phyloP scores from a whole-genome alignment of 805 yeast genomes.

The Wilhelminamyces savonicus region DNA sequence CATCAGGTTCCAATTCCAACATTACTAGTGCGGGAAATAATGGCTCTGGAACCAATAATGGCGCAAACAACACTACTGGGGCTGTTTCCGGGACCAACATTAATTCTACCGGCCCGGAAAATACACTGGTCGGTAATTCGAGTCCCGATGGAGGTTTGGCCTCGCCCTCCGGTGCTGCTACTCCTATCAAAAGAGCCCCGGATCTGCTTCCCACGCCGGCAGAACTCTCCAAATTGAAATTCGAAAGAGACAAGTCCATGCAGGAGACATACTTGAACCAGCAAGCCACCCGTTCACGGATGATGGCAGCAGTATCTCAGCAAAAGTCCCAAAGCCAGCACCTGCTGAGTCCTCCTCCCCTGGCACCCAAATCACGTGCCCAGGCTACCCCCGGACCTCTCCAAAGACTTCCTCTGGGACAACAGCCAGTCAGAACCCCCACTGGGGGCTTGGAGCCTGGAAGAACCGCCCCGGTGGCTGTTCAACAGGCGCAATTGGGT shows the following conservation, averaged over 20 bases:
- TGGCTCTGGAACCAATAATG: slow-evolving; percentile 1
- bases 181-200: slow-evolving; percentile 22
- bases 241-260: slow-evolving; percentile 77
- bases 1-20: neutral
- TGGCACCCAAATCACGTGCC: neutral
- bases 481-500: no score
- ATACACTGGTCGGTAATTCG: neutral
- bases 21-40: neutral
- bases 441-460: slow-evolving; percentile 1
- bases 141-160: neutral
- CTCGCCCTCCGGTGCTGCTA: neutral
- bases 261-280: slow-evolving; percentile 63
- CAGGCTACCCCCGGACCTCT: neutral
- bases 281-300: slow-evolving; percentile 35
- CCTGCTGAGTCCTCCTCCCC: no score
- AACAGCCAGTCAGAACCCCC: slow-evolving; percentile 12
- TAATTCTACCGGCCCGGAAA: slow-evolving; percentile 1
- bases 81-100: slow-evolving; percentile 1
- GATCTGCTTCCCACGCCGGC: slow-evolving; percentile 65
- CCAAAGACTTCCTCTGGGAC: no score
- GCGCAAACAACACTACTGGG: slow-evolving; percentile 1
- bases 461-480: slow-evolving; percentile 1
- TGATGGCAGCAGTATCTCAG: slow-evolving; percentile 38
- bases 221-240: slow-evolving; percentile 76
- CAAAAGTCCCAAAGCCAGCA: slow-evolving; percentile 12